phyloP scores from a whole-genome alignment of 2,329 filamentous ascomycete species.

The Fusarium odoratissimum region DNA sequence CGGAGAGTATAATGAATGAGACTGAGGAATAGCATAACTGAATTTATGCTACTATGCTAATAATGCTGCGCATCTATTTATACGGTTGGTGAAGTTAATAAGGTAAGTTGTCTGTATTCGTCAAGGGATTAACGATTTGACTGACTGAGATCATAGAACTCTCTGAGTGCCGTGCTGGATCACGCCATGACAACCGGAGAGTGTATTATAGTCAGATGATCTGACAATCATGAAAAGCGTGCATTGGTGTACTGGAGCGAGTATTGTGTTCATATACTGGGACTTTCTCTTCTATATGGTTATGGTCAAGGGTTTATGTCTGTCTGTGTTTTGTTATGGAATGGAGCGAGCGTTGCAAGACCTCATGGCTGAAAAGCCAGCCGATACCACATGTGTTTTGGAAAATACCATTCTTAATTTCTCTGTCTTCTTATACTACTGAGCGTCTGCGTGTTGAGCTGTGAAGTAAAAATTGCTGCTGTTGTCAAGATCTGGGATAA shows the following conservation, averaged over 20 bases:
- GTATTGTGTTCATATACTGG: neutral
- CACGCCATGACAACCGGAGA: neutral
- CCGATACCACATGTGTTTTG: neutral
- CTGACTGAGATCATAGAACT: neutral
- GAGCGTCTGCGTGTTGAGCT: rapidly evolving
- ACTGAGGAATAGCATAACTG: neutral
- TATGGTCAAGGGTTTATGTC: neutral
- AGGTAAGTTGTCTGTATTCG: neutral
- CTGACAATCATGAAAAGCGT: neutral
- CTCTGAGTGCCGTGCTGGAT: neutral
- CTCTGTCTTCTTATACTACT: neutral
- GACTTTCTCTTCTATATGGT: neutral
- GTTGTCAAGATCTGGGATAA: neutral
- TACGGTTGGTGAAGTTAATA: neutral
- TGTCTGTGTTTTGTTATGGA: neutral
- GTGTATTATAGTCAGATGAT: neutral
- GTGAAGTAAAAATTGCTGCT: neutral
- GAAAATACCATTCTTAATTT: neutral
- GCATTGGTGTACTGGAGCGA: neutral
- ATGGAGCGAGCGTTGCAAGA: neutral
- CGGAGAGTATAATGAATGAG: neutral
- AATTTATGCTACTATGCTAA: neutral
- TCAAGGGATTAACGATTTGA: neutral
- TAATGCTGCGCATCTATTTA: neutral
- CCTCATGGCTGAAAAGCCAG: neutral